Conservation (phyloP, 2,329 filamentous ascomycete species). For the Stagonosporopsis rhizophila region DNA sequence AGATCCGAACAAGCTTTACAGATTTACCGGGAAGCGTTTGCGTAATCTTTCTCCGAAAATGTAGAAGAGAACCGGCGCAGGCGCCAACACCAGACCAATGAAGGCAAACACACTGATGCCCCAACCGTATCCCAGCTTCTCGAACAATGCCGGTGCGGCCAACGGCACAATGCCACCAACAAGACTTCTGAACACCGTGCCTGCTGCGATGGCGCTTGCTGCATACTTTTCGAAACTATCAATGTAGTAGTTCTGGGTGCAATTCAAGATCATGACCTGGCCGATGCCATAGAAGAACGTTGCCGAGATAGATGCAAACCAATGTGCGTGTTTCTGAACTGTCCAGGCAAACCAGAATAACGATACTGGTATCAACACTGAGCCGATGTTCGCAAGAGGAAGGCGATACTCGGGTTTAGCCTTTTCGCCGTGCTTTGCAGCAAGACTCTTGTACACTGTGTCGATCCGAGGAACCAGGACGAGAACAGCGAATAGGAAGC, state of each 20-base stretch:
- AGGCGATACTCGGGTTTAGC: conserved; percentile 54
- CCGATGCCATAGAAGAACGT: conserved; percentile 61
- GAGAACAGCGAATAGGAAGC: conserved; percentile 55
- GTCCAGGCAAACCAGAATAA: conserved; percentile 56
- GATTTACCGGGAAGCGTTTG: conserved; percentile 48
- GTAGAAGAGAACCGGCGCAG: conserved; percentile 59
- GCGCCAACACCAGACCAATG: conserved; percentile 53
- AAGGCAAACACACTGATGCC: conserved; percentile 60
- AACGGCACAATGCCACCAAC: conserved; percentile 58
- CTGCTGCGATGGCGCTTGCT: conserved; percentile 59
- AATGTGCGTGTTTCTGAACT: conserved; percentile 51
- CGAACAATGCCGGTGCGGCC: conserved; percentile 54
- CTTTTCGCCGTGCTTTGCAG: conserved; percentile 51
- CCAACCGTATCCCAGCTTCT: conserved; percentile 58
- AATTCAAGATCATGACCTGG: conserved; percentile 61
- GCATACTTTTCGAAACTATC: conserved; percentile 60
- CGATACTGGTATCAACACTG: conserved; percentile 52
- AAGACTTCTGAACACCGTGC: conserved; percentile 56
- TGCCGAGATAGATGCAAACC: conserved; percentile 51
- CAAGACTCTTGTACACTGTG: conserved; percentile 55
- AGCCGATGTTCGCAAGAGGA: conserved; percentile 56
- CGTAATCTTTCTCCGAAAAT: conserved; percentile 56
- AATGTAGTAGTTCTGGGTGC: conserved; percentile 63
- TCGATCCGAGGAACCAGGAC: conserved; percentile 58
- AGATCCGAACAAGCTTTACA: conserved; percentile 12